These are phyloP conservation scores for Hibiscus tridactylites DNA, from an alignment of 345 rosid species.

Conservation along the genomic window DNA sequence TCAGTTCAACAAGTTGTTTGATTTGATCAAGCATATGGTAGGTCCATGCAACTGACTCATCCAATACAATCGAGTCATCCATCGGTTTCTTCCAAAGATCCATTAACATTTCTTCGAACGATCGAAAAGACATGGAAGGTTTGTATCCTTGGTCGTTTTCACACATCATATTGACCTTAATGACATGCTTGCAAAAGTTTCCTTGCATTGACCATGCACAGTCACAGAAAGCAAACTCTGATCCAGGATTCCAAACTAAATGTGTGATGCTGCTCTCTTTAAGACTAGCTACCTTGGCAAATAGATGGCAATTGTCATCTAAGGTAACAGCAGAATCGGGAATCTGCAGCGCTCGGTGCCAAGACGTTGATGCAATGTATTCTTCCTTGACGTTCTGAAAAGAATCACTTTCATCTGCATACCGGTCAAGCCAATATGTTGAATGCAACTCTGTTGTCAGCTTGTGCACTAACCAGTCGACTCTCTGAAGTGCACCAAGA, in stretches of 20 bases:
- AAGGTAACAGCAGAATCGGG: conserved; percentile 72
- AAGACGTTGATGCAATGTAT: conserved; percentile 84
- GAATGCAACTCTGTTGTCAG: conserved; percentile 89
- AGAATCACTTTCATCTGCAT: conserved; percentile 87
- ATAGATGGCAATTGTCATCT: conserved; percentile 34
- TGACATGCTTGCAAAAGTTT: conserved; percentile 88
- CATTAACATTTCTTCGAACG: conserved; percentile 44
- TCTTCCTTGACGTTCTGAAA: conserved; percentile 85
- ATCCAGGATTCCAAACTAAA: conserved; percentile 90
- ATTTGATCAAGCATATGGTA: conserved; percentile 70
- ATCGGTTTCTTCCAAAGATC: conserved; percentile 53
- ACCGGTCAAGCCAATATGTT: conserved; percentile 85
- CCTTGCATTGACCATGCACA: conserved; percentile 91
- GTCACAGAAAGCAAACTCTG: conserved; percentile 86
- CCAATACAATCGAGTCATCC: conserved; percentile 67
- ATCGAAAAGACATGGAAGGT: conserved; percentile 60
- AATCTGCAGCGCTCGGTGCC: conserved; percentile 82
- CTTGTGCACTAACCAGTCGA: conserved; percentile 95
- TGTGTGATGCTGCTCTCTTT: conserved; percentile 40
- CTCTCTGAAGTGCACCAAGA: conserved; percentile 86
- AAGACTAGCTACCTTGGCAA: conserved; percentile 67
- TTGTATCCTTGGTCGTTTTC: conserved; percentile 32
- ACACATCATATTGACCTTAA: conserved; percentile 69
- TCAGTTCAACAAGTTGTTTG: conserved; percentile 62
- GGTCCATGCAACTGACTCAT: conserved; percentile 68